Conservation (phyloP, 2,329 filamentous ascomycete genomes). For the Cercospora zeina region DNA sequence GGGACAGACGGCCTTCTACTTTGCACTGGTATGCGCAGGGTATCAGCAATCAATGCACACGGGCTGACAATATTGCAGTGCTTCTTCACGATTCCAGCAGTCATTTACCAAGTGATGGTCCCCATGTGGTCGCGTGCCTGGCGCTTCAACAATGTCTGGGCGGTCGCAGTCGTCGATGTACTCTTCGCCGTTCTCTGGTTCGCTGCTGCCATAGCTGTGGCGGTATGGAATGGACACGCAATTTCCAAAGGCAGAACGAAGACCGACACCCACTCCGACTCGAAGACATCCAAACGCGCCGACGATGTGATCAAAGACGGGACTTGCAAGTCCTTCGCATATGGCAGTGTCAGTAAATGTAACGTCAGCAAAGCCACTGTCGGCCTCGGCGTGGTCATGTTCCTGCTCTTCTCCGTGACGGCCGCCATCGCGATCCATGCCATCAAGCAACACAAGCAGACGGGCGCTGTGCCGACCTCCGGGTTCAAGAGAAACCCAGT, state of each 20-base stretch:
- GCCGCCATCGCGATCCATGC: constrained; percentile 57
- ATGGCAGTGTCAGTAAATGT: constrained; percentile 58
- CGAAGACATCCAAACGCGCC: constrained; percentile 23
- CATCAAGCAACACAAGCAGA: constrained; percentile 58
- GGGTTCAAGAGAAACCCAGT: constrained; percentile 45
- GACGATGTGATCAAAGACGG: constrained; percentile 37
- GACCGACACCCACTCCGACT: constrained; percentile 7
- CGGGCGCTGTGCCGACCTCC: constrained; percentile 53
- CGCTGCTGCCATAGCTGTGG: constrained; percentile 58
- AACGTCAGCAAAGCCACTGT: constrained; percentile 57
- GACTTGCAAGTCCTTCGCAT: constrained; percentile 58
- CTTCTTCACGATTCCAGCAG: constrained; percentile 59
- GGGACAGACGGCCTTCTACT: constrained; percentile 58
- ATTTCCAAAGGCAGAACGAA: constrained; percentile 53
- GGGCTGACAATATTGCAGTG: constrained; percentile 48
- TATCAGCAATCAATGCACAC: not conserved
- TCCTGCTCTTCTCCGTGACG: constrained; percentile 57
- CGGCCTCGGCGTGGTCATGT: constrained; percentile 59
- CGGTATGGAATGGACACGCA: constrained; percentile 57
- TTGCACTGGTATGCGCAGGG: constrained; percentile 54
- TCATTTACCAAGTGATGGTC: constrained; percentile 61
- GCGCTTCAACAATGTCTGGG: constrained; percentile 61
- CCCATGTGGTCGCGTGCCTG: constrained; percentile 61
- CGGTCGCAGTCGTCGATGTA: constrained; percentile 58
- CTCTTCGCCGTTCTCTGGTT: constrained; percentile 61